Base-by-base conservation (phyloP, 139 green algal genomes). In the Picochlorum sp. region DNA sequence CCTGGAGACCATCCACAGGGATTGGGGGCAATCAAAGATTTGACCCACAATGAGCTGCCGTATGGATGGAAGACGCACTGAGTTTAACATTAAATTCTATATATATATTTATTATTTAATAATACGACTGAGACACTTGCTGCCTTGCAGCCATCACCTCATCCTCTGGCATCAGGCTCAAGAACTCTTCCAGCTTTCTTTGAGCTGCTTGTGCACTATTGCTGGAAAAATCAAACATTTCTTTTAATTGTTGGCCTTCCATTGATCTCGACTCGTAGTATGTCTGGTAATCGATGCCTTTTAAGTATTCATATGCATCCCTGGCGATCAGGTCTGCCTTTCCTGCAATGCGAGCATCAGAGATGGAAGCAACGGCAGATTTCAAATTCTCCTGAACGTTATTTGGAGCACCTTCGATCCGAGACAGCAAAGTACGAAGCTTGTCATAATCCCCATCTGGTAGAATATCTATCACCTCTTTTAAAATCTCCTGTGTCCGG, bases 371-470 rank as follows among this genome's bases (percentile, higher is more conserved):
- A 65, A 72, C 71, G 11, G 76, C 73, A 34, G 69, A 74, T 20
- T 70, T 68, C 34, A 87, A 49, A 66, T 85, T 85, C 2, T 72
- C 47, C 37, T 73, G 71, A n/a, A 79, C 56, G 54, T 82, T 88
- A 67, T 88, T 88, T 41, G 83, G 81, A n/a, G 57, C 34, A 0
- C 76, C 79, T 72, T 85, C 58, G 18, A 83, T 73, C 24, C 60
- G 49, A 2, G 16, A 11, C 23, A 78, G 49, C 18, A 81, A 24
- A 6, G 28, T 32, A 21, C 66, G 32, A 7, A 83, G 65, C 18
- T 73, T 50, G 21, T 38, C 26, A 65, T 67, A 65, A 57, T 77
- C 55, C 8, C 61, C 61, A 9, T 67, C 62, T 3, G 67, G 56
- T 28, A 77, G 56, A 41, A 67, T 24, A 26, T 45, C 20, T 44